These are phyloP conservation scores for Pseudogymnoascus sp. DNA, from an alignment of 2,329 filamentous ascomycete genomes.

Conservation along the genomic window DNA sequence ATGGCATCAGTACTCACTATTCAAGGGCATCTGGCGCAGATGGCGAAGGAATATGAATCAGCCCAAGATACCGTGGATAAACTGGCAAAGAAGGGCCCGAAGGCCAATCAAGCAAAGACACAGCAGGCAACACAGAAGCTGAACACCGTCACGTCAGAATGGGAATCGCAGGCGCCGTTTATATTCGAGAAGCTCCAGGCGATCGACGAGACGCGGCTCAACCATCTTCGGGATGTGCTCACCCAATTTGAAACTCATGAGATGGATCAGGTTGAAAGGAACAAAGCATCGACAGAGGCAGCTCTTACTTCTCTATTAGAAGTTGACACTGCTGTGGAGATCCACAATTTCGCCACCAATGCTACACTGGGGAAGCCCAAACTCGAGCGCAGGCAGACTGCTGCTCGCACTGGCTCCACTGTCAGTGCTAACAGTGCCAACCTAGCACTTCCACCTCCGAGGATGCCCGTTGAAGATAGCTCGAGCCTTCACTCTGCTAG, in stretches of 20 bases:
- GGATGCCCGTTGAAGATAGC: constrained; percentile 18
- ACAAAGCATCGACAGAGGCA: constrained; percentile 64
- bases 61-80: constrained; percentile 83
- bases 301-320: constrained; percentile 78
- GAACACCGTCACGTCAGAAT: constrained; percentile 72
- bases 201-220: constrained; percentile 79
- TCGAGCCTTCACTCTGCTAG: constrained; percentile 20
- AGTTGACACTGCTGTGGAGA: constrained; percentile 78
- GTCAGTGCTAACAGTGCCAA: constrained; percentile 8
- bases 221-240: constrained; percentile 80
- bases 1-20: constrained; percentile 74
- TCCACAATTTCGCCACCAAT: constrained; percentile 57
- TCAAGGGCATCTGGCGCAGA: constrained; percentile 66
- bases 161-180: constrained; percentile 90
- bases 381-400: constrained; percentile 24
- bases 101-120: constrained; percentile 68
- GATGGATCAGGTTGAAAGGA: constrained; percentile 74
- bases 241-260: constrained; percentile 93
- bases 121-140: constrained; percentile 65
- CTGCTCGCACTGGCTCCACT: constrained; percentile 17
- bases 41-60: constrained; percentile 78
- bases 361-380: constrained; percentile 30
- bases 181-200: constrained; percentile 90
- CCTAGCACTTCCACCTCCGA: constrained; percentile 22
- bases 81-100: constrained; percentile 68